Conservation (phyloP, 1,139 yeast genomes). For the Sugiyamaella paludigena region DNA sequence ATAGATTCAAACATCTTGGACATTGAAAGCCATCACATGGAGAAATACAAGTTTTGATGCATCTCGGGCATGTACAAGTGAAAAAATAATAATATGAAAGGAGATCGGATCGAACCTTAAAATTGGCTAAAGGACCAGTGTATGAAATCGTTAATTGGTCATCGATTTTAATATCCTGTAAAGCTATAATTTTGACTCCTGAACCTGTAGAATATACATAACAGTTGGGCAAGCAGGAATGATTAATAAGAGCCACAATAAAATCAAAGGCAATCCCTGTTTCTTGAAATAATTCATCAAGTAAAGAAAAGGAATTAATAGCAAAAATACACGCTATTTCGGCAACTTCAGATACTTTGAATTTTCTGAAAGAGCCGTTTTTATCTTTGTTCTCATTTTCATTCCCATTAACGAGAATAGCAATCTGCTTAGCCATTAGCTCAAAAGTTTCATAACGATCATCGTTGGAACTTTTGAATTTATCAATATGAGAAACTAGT, state of each 20-base stretch:
- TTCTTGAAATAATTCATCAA: constrained; percentile 8
- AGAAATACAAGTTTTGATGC: constrained; percentile 1
- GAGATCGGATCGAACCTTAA: constrained; percentile 3
- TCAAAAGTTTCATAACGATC: constrained; percentile 10
- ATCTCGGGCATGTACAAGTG: constrained; percentile 12
- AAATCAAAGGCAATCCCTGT: constrained; percentile 17
- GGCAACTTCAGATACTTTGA: constrained; percentile 2
- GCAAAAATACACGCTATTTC: constrained; percentile 14
- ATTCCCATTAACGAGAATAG: not conserved
- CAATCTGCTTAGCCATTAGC: not conserved
- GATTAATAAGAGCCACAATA: constrained; percentile 14
- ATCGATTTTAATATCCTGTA: constrained; percentile 4
- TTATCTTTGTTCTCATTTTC: not conserved
- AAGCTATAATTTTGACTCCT: constrained; percentile 10
- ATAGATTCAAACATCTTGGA: constrained; percentile 5
- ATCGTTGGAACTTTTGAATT: constrained; percentile 3
- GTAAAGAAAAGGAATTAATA: constrained; percentile 15
- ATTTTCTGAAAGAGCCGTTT: not conserved
- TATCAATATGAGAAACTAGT: constrained; percentile 10
- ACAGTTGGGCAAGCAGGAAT: constrained; percentile 16
- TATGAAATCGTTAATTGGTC: constrained; percentile 14
- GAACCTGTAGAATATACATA: constrained; percentile 8
- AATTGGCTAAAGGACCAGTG: constrained; percentile 7
- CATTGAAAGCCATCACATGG: constrained; percentile 11
- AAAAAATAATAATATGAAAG: constrained; percentile 15